Conservation (phyloP, 2,329 filamentous ascomycete species). For the Aaosphaeria pasadenensis region DNA sequence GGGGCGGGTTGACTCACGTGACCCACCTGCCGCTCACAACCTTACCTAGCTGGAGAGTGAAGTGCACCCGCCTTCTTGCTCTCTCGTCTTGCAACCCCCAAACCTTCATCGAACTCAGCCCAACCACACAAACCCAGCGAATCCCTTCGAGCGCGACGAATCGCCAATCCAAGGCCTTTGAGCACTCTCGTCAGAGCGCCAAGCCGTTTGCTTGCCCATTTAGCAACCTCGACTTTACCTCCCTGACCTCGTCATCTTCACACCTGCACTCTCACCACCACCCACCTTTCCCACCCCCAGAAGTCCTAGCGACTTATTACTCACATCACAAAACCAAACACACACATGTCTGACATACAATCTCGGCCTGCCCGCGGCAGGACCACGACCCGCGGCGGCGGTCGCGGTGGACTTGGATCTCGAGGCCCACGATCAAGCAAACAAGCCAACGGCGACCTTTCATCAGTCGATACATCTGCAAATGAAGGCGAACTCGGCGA, state of each 20-base stretch:
- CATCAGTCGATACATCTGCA: constrained; percentile 58
- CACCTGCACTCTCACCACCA: constrained; percentile 19
- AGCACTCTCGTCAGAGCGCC: constrained; percentile 8
- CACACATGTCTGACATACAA: constrained; percentile 90
- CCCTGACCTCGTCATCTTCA: constrained; percentile 26
- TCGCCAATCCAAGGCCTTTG: too few species aligned
- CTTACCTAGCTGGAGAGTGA: too few species aligned
- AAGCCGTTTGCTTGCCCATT: constrained; percentile 29
- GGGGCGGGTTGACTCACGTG: too few species aligned
- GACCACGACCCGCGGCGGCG: constrained; percentile 85
- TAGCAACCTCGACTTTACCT: constrained; percentile 27
- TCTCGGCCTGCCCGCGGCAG: constrained; percentile 82
- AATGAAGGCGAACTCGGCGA: constrained; percentile 89
- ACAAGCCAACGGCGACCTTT: constrained; percentile 69
- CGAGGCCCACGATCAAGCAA: constrained; percentile 48
- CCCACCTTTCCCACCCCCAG: constrained; percentile 14
- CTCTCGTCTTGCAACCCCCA: too few species aligned
- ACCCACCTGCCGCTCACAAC: too few species aligned
- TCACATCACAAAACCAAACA: constrained; percentile 40
- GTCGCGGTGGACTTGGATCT: constrained; percentile 65
- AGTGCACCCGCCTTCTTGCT: too few species aligned
- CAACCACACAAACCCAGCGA: too few species aligned
- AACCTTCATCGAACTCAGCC: too few species aligned
- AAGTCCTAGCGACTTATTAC: constrained; percentile 14
- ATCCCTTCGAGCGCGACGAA: too few species aligned